phyloP scores from a whole-genome alignment of 2,329 filamentous ascomycete species.

The Penicillium italicum region DNA sequence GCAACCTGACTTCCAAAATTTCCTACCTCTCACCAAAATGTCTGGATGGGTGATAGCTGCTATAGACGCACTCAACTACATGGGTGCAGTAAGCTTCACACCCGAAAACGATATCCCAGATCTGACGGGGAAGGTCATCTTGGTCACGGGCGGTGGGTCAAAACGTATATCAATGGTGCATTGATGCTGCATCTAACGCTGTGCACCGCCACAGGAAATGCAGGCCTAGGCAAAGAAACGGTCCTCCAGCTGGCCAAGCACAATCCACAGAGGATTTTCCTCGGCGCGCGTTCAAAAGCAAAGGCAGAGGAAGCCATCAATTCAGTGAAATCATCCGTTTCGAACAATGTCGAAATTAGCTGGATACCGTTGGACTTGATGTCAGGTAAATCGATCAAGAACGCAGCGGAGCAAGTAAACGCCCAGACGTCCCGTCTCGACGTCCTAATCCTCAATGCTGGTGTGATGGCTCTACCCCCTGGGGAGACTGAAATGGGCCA shows the following conservation, averaged over 20 bases:
- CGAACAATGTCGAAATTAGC: slow-evolving; percentile 17
- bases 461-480: slow-evolving; percentile 40
- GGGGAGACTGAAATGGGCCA: slow-evolving; percentile 35
- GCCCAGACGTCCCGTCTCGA: slow-evolving; percentile 28
- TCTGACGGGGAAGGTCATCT: slow-evolving; percentile 32
- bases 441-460: slow-evolving; percentile 42
- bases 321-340: slow-evolving; percentile 13
- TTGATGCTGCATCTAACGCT: background rate
- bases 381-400: slow-evolving; percentile 42
- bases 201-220: slow-evolving; percentile 32
- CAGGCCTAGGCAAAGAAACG: slow-evolving; percentile 48
- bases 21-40: slow-evolving; percentile 4
- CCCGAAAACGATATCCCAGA: slow-evolving; percentile 35
- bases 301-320: slow-evolving; percentile 24
- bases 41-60: slow-evolving; percentile 13
- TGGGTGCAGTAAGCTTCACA: slow-evolving; percentile 25
- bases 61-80: slow-evolving; percentile 18
- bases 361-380: slow-evolving; percentile 41
- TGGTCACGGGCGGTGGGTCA: slow-evolving; percentile 36
- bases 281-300: slow-evolving; percentile 34
- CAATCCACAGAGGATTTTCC: slow-evolving; percentile 37
- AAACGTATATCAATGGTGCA: slow-evolving; percentile 26
- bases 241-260: slow-evolving; percentile 43
- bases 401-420: slow-evolving; percentile 35
- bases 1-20: background rate